These are phyloP conservation scores for Apiospora kogelbergensis DNA, from an alignment of 2,329 filamentous ascomycete species.

Conservation along the genomic window DNA sequence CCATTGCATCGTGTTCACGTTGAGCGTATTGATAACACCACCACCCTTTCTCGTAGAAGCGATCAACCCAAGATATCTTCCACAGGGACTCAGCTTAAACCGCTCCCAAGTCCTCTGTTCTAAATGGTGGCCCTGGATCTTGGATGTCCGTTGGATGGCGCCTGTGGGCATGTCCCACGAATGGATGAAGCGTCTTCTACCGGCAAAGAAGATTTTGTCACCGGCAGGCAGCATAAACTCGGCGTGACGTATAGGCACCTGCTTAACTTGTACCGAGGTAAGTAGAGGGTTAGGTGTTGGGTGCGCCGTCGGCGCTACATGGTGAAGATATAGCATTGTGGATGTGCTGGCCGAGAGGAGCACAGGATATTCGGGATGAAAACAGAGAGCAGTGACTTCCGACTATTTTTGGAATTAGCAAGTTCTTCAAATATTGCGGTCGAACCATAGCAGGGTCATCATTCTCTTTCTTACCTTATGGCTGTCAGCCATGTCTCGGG, in stretches of 20 bases:
- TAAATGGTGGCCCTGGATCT: conserved; percentile 71
- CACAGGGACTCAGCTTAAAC: conserved; percentile 85
- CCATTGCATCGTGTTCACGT: conserved; percentile 83
- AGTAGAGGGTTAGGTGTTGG: conserved; percentile 84
- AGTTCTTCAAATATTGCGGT: neutral
- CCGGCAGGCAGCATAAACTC: conserved; percentile 73
- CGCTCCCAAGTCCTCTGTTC: conserved; percentile 90
- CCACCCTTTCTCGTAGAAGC: conserved; percentile 82
- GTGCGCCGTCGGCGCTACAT: conserved; percentile 74
- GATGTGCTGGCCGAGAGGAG: conserved; percentile 86
- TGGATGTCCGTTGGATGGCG: conserved; percentile 76
- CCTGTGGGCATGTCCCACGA: conserved; percentile 87
- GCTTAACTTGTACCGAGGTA: conserved; percentile 83
- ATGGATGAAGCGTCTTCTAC: conserved; percentile 88
- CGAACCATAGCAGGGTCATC: neutral
- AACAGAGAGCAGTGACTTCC: conserved; percentile 78
- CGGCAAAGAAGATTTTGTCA: conserved; percentile 83
- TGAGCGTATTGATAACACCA: conserved; percentile 83
- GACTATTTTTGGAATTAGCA: conserved; percentile 29
- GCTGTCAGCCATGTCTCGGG: conserved; percentile 78
- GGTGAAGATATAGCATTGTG: conserved; percentile 84
- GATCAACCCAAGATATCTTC: conserved; percentile 79
- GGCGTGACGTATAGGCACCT: conserved; percentile 81
- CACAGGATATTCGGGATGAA: conserved; percentile 86
- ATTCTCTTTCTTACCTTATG: conserved; percentile 54